A percentile compares a stretch with the other conserved stretches of the same genome.
Conservation (phyloP, 192 early-diverging fungal species). For the Coemansia sp. region DNA sequence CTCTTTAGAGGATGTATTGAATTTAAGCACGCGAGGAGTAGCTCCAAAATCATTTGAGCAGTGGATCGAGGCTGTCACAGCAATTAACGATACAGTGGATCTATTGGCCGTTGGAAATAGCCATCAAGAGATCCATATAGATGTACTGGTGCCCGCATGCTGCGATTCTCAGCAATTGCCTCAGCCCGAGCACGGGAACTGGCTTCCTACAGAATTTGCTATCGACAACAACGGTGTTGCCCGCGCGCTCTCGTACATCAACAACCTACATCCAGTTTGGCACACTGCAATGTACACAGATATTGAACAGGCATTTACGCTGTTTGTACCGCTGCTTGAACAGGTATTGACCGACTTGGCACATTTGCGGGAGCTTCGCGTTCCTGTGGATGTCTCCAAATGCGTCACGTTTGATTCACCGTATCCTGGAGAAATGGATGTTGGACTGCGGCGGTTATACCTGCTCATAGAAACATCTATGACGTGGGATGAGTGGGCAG, state of each 20-base stretch:
- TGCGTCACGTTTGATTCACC: neutral
- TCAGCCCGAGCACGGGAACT: neutral
- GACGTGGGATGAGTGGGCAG: conserved; percentile 1
- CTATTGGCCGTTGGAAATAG: neutral
- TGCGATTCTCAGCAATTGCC: neutral
- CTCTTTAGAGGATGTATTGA: neutral
- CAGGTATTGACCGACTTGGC: neutral
- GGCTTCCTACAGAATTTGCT: neutral
- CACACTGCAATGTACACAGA: neutral
- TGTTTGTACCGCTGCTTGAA: neutral
- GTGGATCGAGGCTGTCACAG: neutral
- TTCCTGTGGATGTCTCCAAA: neutral
- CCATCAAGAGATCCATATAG: neutral
- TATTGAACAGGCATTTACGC: neutral
- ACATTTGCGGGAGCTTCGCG: neutral
- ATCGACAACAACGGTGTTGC: neutral
- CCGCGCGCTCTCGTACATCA: neutral
- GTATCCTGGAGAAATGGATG: neutral
- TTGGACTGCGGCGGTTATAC: neutral
- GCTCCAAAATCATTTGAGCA: neutral
- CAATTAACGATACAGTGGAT: neutral
- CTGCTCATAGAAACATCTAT: neutral
- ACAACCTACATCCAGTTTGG: neutral
- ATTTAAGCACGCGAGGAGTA: neutral
- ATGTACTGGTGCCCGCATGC: neutral